These are phyloP conservation scores for Ceratobasidium sp. DNA, from an alignment of 1,284 basidiomycete species.

Conservation along the genomic window DNA sequence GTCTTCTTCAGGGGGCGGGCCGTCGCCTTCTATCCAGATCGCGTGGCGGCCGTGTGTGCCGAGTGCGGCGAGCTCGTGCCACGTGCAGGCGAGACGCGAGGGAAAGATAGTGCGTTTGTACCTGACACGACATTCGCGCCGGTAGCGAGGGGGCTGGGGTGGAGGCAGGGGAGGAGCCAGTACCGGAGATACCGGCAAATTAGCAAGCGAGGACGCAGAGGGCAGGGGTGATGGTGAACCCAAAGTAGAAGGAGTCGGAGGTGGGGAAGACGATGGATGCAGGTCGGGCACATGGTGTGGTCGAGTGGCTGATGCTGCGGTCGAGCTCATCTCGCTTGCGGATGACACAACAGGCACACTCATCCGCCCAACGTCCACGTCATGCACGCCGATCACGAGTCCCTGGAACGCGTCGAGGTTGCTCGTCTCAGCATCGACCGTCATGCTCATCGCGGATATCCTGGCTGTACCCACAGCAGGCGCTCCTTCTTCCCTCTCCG, in stretches of 20 bases:
- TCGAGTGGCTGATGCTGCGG: conserved; percentile 3
- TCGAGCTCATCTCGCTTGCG: conserved; percentile 4
- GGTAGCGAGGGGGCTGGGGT: conserved; percentile 36
- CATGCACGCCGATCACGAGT: conserved; percentile 36
- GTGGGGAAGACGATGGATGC: conserved; percentile 30
- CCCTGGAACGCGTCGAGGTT: conserved; percentile 40
- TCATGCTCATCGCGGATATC: conserved; percentile 43
- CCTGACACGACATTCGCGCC: conserved; percentile 38
- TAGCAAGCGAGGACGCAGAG: not conserved
- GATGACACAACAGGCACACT: conserved; percentile 20
- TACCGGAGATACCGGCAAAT: conserved; percentile 5
- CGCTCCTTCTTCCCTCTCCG: not conserved
- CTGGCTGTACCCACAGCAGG: not conserved
- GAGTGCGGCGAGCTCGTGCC: conserved; percentile 42
- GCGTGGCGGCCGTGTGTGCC: conserved; percentile 34
- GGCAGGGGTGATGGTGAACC: conserved; percentile 1
- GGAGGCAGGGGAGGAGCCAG: conserved; percentile 11
- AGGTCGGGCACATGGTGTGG: conserved; percentile 34
- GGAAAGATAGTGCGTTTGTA: conserved; percentile 44
- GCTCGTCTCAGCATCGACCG: conserved; percentile 37
- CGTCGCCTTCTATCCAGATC: conserved; percentile 44
- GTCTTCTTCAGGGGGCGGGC: conserved; percentile 30
- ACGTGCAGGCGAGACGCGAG: conserved; percentile 30
- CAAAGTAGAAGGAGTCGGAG: conserved; percentile 19
- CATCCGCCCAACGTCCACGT: conserved; percentile 29